These are phyloP conservation scores for Pseudonitzschia multiseries DNA, from an alignment of 108 stramenopile species.

Conservation along the genomic window DNA sequence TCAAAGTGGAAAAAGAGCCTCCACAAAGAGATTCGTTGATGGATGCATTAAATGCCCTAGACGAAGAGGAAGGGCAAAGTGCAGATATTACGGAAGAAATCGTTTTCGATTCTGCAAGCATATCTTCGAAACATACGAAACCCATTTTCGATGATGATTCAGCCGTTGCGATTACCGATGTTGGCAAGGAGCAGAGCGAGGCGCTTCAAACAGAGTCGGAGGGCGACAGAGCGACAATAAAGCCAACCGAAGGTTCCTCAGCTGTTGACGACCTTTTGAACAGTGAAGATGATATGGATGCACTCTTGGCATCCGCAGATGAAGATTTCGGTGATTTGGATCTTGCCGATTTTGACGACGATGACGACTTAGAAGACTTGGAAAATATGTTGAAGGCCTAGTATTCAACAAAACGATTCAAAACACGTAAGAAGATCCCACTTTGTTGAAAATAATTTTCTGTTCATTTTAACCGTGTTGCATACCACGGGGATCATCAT, in stretches of 20 bases:
- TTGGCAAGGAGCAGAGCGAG: not conserved
- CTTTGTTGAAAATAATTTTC: too few relatives aligned
- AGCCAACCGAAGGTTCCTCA: slow-evolving; percentile 6
- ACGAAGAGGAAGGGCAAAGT: slow-evolving; percentile 46
- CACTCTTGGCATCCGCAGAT: slow-evolving; percentile 45
- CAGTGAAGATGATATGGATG: slow-evolving; percentile 56
- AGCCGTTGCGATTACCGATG: not conserved
- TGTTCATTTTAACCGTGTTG: too few relatives aligned
- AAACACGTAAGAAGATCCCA: too few relatives aligned
- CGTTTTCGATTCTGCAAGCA: slow-evolving; percentile 26
- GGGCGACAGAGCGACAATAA: not conserved
- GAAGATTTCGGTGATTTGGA: slow-evolving; percentile 61
- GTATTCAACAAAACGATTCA: too few relatives aligned
- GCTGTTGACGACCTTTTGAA: slow-evolving; percentile 6
- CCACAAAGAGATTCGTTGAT: slow-evolving; percentile 45
- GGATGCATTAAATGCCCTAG: slow-evolving; percentile 64
- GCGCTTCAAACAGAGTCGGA: not conserved
- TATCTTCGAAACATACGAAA: not conserved
- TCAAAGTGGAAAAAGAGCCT: slow-evolving; percentile 4
- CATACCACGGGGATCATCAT: too few relatives aligned
- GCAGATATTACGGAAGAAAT: slow-evolving; percentile 30
- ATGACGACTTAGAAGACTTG: slow-evolving; percentile 68
- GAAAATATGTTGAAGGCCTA: slow-evolving; percentile 62
- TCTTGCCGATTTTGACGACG: slow-evolving; percentile 46
- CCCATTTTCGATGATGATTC: slow-evolving; percentile 10